These are phyloP conservation scores for Neofusicoccum kwambonambiense DNA, from an alignment of 2,329 filamentous ascomycete genomes.

Conservation along the genomic window DNA sequence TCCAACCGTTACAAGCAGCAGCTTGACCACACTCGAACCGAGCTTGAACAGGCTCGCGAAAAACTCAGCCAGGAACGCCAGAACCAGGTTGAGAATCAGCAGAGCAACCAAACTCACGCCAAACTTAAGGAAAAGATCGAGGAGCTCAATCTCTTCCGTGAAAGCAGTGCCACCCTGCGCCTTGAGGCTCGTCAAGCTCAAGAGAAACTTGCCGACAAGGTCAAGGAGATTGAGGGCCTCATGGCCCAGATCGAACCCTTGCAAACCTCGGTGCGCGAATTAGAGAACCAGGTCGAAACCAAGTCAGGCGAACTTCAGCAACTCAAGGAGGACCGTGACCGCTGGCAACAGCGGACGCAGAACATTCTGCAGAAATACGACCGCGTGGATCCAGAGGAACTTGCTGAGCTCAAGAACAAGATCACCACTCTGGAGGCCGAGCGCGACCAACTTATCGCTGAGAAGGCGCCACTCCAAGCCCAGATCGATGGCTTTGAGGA, in stretches of 20 bases:
- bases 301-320: slow-evolving; percentile 87
- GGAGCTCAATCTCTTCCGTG: slow-evolving; percentile 91
- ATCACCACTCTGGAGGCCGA: slow-evolving; percentile 59
- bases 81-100: slow-evolving; percentile 69
- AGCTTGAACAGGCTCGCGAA: slow-evolving; percentile 84
- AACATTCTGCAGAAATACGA: slow-evolving; percentile 96
- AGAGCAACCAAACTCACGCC: slow-evolving; percentile 75
- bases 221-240: slow-evolving; percentile 71
- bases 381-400: slow-evolving; percentile 87
- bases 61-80: slow-evolving; percentile 89
- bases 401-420: slow-evolving; percentile 82
- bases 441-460: slow-evolving; percentile 51
- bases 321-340: slow-evolving; percentile 85
- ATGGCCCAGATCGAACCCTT: slow-evolving; percentile 76
- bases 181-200: slow-evolving; percentile 81
- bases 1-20: slow-evolving; percentile 86
- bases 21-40: slow-evolving; percentile 78
- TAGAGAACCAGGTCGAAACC: slow-evolving; percentile 77
- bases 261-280: slow-evolving; percentile 73
- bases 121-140: slow-evolving; percentile 93
- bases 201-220: slow-evolving; percentile 71
- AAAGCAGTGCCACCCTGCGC: slow-evolving; percentile 88
- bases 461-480: slow-evolving; percentile 51
- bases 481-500: slow-evolving; percentile 50
- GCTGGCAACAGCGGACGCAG: slow-evolving; percentile 94